These are phyloP conservation scores for Cystobasidium slooffiae DNA, from an alignment of 1,284 basidiomycete species.

Conservation along the genomic window DNA sequence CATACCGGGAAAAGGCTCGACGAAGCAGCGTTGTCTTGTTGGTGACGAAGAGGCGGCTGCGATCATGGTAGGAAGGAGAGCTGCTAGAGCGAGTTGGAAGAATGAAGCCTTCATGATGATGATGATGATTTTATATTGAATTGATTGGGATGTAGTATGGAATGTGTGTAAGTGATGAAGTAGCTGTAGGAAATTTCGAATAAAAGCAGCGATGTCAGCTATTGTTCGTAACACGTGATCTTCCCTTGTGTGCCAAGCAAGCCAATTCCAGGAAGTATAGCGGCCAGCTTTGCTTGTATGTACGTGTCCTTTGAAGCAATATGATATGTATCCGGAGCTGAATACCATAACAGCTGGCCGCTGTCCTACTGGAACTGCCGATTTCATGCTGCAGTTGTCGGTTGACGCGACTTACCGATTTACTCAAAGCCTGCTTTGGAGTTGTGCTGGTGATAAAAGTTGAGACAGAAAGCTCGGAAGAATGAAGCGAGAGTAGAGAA, in stretches of 20 bases:
- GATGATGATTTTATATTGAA: neutral
- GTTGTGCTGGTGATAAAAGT: neutral
- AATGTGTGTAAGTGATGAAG: neutral
- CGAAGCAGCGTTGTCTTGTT: slow-evolving; percentile 30
- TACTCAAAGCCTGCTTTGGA: slow-evolving; percentile 20
- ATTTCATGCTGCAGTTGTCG: neutral
- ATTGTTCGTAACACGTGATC: no score
- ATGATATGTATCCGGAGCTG: no score
- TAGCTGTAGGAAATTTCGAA: no score
- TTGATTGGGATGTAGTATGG: neutral
- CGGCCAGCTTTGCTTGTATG: no score
- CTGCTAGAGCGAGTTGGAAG: slow-evolving; percentile 24
- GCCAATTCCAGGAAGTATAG: no score
- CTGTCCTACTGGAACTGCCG: neutral
- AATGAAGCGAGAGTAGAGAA: neutral
- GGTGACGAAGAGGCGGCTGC: neutral
- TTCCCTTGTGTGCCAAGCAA: no score
- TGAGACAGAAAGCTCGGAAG: neutral
- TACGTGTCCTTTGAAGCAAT: no score
- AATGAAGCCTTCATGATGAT: slow-evolving; percentile 20
- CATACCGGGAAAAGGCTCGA: slow-evolving; percentile 39
- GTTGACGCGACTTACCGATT: slow-evolving; percentile 1
- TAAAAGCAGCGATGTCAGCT: no score
- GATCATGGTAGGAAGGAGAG: slow-evolving; percentile 7
- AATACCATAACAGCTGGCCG: no score